Conservation (phyloP, 352 stramenopile species). For the Hyaloperonospora arabidopsidis region DNA sequence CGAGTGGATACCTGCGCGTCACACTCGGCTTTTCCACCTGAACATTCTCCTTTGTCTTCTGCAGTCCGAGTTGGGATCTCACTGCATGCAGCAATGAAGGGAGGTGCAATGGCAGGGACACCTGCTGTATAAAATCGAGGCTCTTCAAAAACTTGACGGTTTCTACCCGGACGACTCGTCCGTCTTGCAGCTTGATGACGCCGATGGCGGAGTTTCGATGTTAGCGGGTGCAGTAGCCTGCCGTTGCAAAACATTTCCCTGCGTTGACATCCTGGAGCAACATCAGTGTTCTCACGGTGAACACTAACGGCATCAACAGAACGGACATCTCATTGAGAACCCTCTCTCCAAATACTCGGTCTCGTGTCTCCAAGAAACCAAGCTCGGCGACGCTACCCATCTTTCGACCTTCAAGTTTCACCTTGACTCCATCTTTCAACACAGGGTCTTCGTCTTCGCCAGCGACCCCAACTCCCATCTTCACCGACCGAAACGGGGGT, state of each 20-base stretch:
- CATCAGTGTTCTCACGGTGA: conserved; percentile 1
- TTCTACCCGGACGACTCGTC: neutral
- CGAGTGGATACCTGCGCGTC: neutral
- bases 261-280: neutral
- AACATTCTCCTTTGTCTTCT: neutral
- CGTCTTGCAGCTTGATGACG: neutral
- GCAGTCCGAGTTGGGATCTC: neutral
- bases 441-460: neutral
- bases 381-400: neutral
- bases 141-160: neutral
- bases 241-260: neutral
- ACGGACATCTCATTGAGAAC: neutral
- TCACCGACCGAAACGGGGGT: neutral
- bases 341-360: neutral
- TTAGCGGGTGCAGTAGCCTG: neutral
- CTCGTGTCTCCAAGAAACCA: neutral
- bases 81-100: neutral
- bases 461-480: neutral
- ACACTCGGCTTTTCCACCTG: neutral
- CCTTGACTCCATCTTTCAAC: neutral
- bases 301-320: conserved; percentile 1
- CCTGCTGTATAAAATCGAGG: neutral
- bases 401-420: neutral
- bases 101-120: conserved; percentile 1
- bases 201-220: neutral